Evolutionary conservation across 1,139 yeast genomes (phyloP).

Genomic region (Yamadazyma trypodendri): DNA sequence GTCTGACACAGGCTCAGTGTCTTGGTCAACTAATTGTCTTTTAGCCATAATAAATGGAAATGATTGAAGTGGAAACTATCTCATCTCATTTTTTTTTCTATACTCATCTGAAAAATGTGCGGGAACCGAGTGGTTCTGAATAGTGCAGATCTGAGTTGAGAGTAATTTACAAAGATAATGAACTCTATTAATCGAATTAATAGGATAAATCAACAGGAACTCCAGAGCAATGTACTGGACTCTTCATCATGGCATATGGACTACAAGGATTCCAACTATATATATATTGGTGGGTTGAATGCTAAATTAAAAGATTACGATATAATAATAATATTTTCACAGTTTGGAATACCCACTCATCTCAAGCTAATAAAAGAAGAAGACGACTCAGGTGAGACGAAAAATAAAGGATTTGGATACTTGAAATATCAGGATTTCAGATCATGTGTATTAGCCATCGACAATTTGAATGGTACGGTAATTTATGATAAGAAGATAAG

Average conservation of each 20-base stretch:
- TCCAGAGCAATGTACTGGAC: slow-evolving; percentile 56
- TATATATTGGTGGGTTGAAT: slow-evolving; percentile 72
- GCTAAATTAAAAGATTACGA: slow-evolving; percentile 69
- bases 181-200: slow-evolving; percentile 51
- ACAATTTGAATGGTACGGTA: slow-evolving; percentile 75
- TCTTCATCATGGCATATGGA: slow-evolving; percentile 89
- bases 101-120: slow-evolving; percentile 10
- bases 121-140: slow-evolving; percentile 7
- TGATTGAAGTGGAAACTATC: slow-evolving; percentile 5
- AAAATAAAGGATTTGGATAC: slow-evolving; percentile 78
- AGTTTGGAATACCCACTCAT: slow-evolving; percentile 85
- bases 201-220: slow-evolving; percentile 65
- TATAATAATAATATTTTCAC: slow-evolving; percentile 75
- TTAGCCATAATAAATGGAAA: slow-evolving; percentile 8
- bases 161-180: slow-evolving; percentile 22
- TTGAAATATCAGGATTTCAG: slow-evolving; percentile 80
- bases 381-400: slow-evolving; percentile 64
- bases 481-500: slow-evolving; percentile 56
- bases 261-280: slow-evolving; percentile 61
- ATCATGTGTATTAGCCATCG: slow-evolving; percentile 83
- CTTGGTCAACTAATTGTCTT: slow-evolving; percentile 15
- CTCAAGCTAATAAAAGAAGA: slow-evolving; percentile 69
- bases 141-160: not conserved
- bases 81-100: slow-evolving; percentile 16
- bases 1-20: slow-evolving; percentile 23